Percentiles rank a stretch among this genome's conserved stretches.
Conservation (phyloP, 306 rosid species). For the Ochetophila trinervis region DNA sequence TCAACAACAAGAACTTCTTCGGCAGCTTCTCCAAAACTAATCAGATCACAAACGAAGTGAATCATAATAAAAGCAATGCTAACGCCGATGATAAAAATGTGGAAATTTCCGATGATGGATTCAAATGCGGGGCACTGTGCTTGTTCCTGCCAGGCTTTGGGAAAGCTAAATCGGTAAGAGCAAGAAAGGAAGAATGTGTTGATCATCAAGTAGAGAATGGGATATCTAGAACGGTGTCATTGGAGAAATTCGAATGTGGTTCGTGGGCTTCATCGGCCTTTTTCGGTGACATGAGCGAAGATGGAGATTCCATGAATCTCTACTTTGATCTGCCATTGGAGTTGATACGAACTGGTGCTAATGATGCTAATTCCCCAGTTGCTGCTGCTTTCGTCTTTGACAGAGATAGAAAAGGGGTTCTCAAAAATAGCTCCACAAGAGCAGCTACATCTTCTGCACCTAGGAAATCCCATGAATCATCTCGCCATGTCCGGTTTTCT, state of each 20-base stretch:
- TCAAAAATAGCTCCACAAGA: constrained; percentile 49
- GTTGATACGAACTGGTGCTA: constrained; percentile 40
- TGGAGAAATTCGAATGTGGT: constrained; percentile 91
- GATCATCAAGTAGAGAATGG: constrained; percentile 14
- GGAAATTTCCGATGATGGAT: constrained; percentile 30
- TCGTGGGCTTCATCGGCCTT: constrained; percentile 83
- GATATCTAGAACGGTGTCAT: constrained; percentile 64
- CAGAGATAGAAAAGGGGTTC: constrained; percentile 53
- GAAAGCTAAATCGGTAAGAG: constrained; percentile 46
- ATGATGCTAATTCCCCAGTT: constrained; percentile 52
- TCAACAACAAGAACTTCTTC: constrained; percentile 24
- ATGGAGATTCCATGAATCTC: constrained; percentile 38
- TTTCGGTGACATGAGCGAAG: constrained; percentile 33
- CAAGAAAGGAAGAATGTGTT: constrained; percentile 34
- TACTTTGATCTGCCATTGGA: constrained; percentile 83
- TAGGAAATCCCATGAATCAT: constrained; percentile 50
- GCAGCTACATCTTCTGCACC: constrained; percentile 23
- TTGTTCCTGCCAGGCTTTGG: constrained; percentile 66
- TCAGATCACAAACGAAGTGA: constrained; percentile 17
- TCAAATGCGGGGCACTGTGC: constrained; percentile 75
- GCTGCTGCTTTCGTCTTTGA: constrained; percentile 47
- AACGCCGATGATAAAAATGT: constrained; percentile 21
- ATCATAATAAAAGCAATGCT: constrained; percentile 19
- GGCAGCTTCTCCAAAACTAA: constrained; percentile 35
- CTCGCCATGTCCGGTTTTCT: constrained; percentile 68